Percentiles rank a stretch among this genome's conserved stretches.
phyloP scores from a whole-genome alignment of 208 protist species.

The Leishmania tropica region DNA sequence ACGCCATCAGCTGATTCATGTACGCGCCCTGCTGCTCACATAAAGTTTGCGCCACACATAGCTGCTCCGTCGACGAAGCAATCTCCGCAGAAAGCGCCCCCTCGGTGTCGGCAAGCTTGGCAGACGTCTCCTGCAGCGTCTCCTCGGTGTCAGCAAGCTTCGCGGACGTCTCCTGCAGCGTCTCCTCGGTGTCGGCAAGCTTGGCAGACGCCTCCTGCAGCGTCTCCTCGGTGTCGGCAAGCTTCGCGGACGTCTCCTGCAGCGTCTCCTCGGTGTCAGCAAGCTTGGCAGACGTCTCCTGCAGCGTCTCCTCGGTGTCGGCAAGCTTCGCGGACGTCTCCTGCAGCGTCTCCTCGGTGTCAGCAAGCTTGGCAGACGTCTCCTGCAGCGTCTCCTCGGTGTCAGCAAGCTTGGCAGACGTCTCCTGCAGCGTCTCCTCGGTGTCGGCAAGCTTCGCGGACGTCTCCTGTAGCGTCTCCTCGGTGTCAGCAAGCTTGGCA shows the following conservation, averaged over 20 bases:
- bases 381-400: not conserved
- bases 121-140: not conserved
- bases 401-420: not conserved
- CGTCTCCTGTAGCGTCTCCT: no score
- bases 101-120: not conserved
- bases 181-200: not conserved
- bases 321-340: not conserved
- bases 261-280: not conserved
- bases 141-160: not conserved
- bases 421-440: not conserved
- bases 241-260: not conserved
- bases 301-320: not conserved
- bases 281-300: not conserved
- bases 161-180: not conserved
- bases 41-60: conserved; percentile 14
- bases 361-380: not conserved
- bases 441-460: no score
- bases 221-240: not conserved
- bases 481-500: no score
- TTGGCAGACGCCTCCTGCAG: not conserved
- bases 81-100: conserved; percentile 33
- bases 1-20: conserved; percentile 28
- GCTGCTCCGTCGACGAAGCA: conserved; percentile 16
- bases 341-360: not conserved
- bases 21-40: conserved; percentile 19